Conservation (phyloP, 1,284 basidiomycete genomes). For the Rhodotorula sp. region DNA sequence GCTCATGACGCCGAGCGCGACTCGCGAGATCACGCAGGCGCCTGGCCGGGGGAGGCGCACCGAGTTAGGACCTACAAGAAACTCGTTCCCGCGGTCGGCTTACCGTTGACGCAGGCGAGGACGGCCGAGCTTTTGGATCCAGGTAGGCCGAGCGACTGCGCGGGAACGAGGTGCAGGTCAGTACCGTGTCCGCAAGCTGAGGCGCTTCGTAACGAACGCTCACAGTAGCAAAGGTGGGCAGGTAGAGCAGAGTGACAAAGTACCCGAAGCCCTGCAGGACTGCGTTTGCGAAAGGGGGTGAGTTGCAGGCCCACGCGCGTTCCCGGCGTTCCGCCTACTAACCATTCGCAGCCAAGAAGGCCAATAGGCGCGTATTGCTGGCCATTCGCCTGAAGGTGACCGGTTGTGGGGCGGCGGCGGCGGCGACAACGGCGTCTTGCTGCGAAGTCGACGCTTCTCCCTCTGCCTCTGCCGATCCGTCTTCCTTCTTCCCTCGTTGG, state of each 20-base stretch:
- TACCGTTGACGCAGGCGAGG: conserved; percentile 32
- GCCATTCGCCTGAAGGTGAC: conserved; percentile 40
- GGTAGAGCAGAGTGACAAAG: conserved; percentile 45
- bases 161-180: no score
- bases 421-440: no score
- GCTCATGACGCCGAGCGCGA: conserved; percentile 50
- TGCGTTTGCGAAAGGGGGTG: conserved; percentile 40
- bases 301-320: background rate
- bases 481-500: background rate
- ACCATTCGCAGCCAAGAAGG: conserved; percentile 49
- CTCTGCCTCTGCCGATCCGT: background rate
- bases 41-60: conserved; percentile 43
- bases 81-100: background rate
- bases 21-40: conserved; percentile 48
- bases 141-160: conserved; percentile 21
- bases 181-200: accelerated
- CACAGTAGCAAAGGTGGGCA: conserved; percentile 25
- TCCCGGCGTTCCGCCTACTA: background rate
- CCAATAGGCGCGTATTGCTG: conserved; percentile 46
- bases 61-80: no score
- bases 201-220: background rate
- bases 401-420: background rate
- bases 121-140: conserved; percentile 8
- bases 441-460: background rate
- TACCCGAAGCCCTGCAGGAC: conserved; percentile 50